Percentiles rank a stretch among this genome's conserved stretches.
Evolutionary conservation across 371 early-diverging fungal species (phyloP).

Genomic region (Rhizopus stolonifer): DNA sequence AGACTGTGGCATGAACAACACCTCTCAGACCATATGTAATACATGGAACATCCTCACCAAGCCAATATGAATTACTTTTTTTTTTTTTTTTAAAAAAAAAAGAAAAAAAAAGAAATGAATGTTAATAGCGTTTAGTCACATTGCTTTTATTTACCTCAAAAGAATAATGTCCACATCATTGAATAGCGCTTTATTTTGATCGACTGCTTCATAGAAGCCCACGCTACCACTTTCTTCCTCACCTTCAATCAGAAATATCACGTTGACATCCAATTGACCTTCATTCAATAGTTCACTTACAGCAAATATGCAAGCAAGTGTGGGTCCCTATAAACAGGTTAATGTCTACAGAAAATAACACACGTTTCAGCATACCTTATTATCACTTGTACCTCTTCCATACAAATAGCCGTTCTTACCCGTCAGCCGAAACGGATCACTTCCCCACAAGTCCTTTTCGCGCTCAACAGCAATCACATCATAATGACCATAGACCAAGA

Average conservation of each 20-base stretch:
- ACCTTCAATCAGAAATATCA: slow-evolving; percentile 81
- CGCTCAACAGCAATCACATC: slow-evolving; percentile 76
- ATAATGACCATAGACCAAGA: slow-evolving; percentile 84
- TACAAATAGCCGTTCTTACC: slow-evolving; percentile 76
- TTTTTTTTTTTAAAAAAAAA: too few species aligned
- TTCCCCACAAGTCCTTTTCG: slow-evolving; percentile 52
- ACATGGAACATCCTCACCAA: slow-evolving; percentile 69
- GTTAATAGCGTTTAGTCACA: too few species aligned
- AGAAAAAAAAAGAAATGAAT: too few species aligned
- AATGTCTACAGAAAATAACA: background rate
- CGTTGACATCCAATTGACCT: slow-evolving; percentile 63
- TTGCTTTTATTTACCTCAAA: slow-evolving; percentile 47
- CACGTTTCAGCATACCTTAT: slow-evolving; percentile 47
- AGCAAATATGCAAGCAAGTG: slow-evolving; percentile 76
- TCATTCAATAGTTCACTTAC: slow-evolving; percentile 68
- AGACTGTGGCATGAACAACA: slow-evolving; percentile 63
- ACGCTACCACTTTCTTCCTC: slow-evolving; percentile 82
- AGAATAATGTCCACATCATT: slow-evolving; percentile 71
- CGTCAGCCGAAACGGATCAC: slow-evolving; percentile 43
- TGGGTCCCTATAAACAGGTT: slow-evolving; percentile 56
- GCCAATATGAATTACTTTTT: slow-evolving; percentile 67
- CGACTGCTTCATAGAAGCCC: slow-evolving; percentile 68
- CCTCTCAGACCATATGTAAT: slow-evolving; percentile 75
- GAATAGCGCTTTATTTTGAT: slow-evolving; percentile 57
- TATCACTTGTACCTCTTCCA: slow-evolving; percentile 79